Base-by-base conservation (phyloP, 768 basidiomycete genomes). In the Amanita subjunquillea region DNA sequence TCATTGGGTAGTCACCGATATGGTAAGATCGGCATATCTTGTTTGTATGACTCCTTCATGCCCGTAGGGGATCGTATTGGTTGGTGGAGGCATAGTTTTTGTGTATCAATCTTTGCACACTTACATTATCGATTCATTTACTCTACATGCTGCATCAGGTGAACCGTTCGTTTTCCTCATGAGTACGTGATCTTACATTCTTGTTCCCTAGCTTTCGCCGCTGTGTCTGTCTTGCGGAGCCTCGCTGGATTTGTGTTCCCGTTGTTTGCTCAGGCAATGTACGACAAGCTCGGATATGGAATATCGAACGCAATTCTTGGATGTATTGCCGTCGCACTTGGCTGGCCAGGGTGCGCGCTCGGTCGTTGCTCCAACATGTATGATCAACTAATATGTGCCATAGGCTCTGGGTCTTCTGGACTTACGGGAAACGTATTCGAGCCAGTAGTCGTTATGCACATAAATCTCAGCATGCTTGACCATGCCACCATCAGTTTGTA, bases 211-310 rank as follows among this genome's bases (percentile, higher is more conserved):
- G 83, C 85, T 2, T 65, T 90, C 8, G 85, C 85, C 0, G 83
- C 84, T 0, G 78, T 79, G 17, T 68, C 81, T 0, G 83, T 65
- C 61, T 61, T 87, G 15, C 79, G 87, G 20, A 79, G 82, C 0
- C 51, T 87, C 0, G 77, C 79, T 1, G 87, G 87, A 0, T 89
- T 87, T 50, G 80, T 75, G 1, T 88, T 91, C 61, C 88, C 87
- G 2, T 66, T 90, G 15, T 90, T 90, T 58, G 84, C 81, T 3
- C 80, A 82, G 20, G 69, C 75, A 36, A 84, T 89, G 79, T 88
- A 77, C 64, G 62, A 69, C 0, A 67, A 69, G 9, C 68, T 89
- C 0, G 87, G 85, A 3, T 84, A 82, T 53, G 87, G 86, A 0
- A 83, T 80, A 54, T 84, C 83, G 7, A 66, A 80, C 56, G 83